Base-by-base conservation (phyloP, 768 basidiomycete species). In the Amanita subjunquillea region DNA sequence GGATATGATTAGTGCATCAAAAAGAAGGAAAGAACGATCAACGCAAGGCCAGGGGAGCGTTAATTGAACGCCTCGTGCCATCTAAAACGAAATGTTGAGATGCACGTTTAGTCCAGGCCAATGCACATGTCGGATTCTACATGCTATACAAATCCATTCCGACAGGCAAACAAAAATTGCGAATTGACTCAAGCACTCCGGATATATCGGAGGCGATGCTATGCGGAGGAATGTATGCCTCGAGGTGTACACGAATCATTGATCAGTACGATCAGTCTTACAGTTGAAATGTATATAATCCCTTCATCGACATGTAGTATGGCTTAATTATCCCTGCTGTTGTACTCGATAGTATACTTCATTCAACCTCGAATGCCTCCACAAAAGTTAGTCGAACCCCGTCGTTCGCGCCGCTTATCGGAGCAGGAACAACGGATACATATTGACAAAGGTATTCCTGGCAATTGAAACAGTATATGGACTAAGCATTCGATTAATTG, bases 1-100 rank as follows among this genome's bases (percentile, higher is more conserved):
- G 69, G 88, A 87, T 23, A 91, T 91, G 85, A 77, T 89, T 51
- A 72, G 77, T 44, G 85, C 76, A 9, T 87, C 85, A 36, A 87
- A 87, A 66, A 70, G 84, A 44, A 74, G 85, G 56, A 79, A 78
- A 67, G 70, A 61, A 41, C 76, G 74, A 53, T 59, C 54, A 38
- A 59, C 60, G 48, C 59, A 51, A 42, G 52, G 50, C 15, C 56
- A 41, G 49, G 48, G 53, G 30, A 57, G 23, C 39, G 3, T 30
- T 47, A 39, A 40, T 9, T 55, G 51, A 36, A 50, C n/a, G 38
- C 27, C 46, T 25, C 23, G 13, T 15, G 25, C 36, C 32, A 20
- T 49, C 5, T 30, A 6, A 8, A 37, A 23, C 10, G 30, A 20
- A 36, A 25, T 38, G 23, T 17, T 50, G 23, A 42, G 39, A n/a